These are phyloP conservation scores for Cryptomeria japonica DNA, from an alignment of 75 land plant genomes.

Conservation along the genomic window DNA sequence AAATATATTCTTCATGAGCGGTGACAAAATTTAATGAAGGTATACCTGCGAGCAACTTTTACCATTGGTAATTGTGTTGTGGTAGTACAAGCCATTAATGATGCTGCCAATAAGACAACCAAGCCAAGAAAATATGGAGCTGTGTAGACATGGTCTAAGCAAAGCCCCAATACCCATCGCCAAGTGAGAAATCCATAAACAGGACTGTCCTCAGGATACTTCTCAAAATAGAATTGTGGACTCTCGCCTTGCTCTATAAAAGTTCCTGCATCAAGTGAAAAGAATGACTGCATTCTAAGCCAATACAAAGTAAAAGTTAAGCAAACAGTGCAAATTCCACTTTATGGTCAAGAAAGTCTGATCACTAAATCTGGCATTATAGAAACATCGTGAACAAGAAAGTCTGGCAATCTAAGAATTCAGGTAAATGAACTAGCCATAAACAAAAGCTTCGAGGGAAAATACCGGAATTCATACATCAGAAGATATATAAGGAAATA, in stretches of 20 bases:
- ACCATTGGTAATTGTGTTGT: conserved; percentile 89
- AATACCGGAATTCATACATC: not conserved
- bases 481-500: not conserved
- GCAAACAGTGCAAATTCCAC: conserved; percentile 7
- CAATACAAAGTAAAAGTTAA: not conserved
- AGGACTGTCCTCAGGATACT: conserved; percentile 82
- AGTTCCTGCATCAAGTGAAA: conserved; percentile 51
- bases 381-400: not conserved
- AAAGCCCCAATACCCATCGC: conserved; percentile 74
- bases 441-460: not conserved
- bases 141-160: conserved; percentile 88
- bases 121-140: conserved; percentile 84
- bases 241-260: conserved; percentile 81
- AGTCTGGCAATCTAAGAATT: not conserved
- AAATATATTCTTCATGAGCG: not conserved
- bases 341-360: not conserved
- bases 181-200: conserved; percentile 77
- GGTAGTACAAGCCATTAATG: conserved; percentile 98
- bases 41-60: conserved; percentile 90
- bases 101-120: conserved; percentile 61
- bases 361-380: conserved; percentile 8
- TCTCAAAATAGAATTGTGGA: conserved; percentile 72
- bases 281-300: not conserved
- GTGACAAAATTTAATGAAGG: not conserved
- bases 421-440: not conserved